Conservation (phyloP, 208 protist species). For the Zelonia costaricensis region DNA sequence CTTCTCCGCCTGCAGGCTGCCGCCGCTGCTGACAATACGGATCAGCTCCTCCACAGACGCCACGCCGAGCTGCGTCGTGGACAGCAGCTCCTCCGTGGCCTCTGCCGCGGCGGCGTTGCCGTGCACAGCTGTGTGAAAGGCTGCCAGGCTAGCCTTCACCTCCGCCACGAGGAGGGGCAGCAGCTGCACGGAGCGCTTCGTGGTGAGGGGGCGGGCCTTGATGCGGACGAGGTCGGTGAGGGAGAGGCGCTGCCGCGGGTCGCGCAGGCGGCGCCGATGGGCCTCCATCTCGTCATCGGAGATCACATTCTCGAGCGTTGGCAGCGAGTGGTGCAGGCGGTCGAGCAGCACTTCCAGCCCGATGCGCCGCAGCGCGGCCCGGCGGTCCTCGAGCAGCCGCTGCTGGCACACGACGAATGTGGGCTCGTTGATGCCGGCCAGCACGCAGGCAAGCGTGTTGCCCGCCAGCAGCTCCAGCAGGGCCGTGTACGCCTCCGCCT, state of each 20-base stretch:
- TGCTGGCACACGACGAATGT: constrained; percentile 85
- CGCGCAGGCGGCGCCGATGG: constrained; percentile 70
- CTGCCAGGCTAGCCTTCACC: constrained; percentile 26
- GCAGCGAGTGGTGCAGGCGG: constrained; percentile 86
- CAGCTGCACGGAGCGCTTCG: constrained; percentile 81
- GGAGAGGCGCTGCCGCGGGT: constrained; percentile 78
- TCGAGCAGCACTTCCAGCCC: constrained; percentile 89
- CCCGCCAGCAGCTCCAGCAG: constrained; percentile 85
- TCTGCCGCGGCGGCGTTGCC: constrained; percentile 2
- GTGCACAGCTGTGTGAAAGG: constrained; percentile 20
- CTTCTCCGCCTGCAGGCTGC: constrained; percentile 86
- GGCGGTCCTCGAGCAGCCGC: constrained; percentile 65
- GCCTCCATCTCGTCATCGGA: constrained; percentile 78
- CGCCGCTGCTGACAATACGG: constrained; percentile 83
- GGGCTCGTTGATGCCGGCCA: constrained; percentile 89
- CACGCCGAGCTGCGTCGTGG: constrained; percentile 47
- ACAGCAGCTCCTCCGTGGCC: constrained; percentile 28
- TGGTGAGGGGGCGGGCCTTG: constrained; percentile 82
- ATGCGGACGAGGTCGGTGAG: constrained; percentile 78
- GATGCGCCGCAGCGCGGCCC: constrained; percentile 62
- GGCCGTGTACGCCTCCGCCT: constrained; percentile 81
- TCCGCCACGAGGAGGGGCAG: constrained; percentile 53
- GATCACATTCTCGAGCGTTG: constrained; percentile 82
- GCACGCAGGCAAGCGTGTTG: constrained; percentile 90
- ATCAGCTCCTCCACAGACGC: constrained; percentile 83